Percentiles rank a stretch among this genome's conserved stretches.
Conservation (phyloP, 768 basidiomycete species). For the Gloeopeniophorella convolvens region DNA sequence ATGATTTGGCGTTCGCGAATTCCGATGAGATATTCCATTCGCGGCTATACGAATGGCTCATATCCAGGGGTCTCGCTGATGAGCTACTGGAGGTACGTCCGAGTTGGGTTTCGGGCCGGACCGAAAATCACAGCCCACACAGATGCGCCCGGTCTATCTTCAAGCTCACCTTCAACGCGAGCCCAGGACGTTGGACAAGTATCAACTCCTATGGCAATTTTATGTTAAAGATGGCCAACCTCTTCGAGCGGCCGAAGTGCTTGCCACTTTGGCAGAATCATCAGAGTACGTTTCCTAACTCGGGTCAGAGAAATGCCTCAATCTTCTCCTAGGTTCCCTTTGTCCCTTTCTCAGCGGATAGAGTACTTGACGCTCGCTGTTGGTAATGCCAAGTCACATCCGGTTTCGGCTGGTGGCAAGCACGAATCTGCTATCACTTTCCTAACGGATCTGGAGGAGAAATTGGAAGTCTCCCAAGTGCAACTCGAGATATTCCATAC, state of each 20-base stretch:
- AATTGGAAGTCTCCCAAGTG: slow-evolving; percentile 93
- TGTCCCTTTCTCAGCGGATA: slow-evolving; percentile 66
- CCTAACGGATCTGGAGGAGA: slow-evolving; percentile 91
- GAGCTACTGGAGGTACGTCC: slow-evolving; percentile 77
- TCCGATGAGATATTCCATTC: slow-evolving; percentile 94
- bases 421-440: slow-evolving; percentile 93
- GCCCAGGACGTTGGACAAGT: slow-evolving; percentile 73
- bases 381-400: slow-evolving; percentile 93
- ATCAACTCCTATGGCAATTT: slow-evolving; percentile 93
- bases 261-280: slow-evolving; percentile 78
- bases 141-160: slow-evolving; percentile 85
- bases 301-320: neutral
- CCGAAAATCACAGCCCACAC: slow-evolving; percentile 5
- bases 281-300: slow-evolving; percentile 49
- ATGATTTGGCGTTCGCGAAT: slow-evolving; percentile 76
- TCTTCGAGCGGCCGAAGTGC: slow-evolving; percentile 80
- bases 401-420: slow-evolving; percentile 64
- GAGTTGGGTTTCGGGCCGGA: neutral
- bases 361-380: slow-evolving; percentile 93
- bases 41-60: slow-evolving; percentile 91
- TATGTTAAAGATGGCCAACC: slow-evolving; percentile 90
- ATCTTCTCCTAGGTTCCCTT: slow-evolving; percentile 45
- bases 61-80: slow-evolving; percentile 71
- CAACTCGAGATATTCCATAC: slow-evolving; percentile 85
- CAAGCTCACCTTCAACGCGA: slow-evolving; percentile 83